Base-by-base conservation (phyloP, 2,329 filamentous ascomycete genomes). In the Fusarium xylarioides region DNA sequence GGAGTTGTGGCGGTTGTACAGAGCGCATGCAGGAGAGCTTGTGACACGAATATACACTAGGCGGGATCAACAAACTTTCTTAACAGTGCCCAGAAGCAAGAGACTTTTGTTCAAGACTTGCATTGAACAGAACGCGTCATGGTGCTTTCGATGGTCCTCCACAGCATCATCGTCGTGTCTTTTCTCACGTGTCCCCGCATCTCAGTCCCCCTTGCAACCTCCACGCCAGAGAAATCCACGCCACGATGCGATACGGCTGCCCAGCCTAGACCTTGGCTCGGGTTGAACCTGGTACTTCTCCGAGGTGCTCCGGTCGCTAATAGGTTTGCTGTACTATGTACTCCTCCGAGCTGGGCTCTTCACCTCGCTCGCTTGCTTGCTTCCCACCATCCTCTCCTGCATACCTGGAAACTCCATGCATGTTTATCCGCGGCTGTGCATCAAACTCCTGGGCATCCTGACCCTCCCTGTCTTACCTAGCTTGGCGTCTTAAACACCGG, bases 111-210 rank as follows among this genome's bases (percentile, higher is more conserved):
- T 66, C 63, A 52, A 65, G 50, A 65, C 56, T 60, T 59, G 42
- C 60, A 54, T 66, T 55, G 34, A 55, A 35, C 54, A 55, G 58
- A 69, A 69, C 64, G 74, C 76, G 76, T 77, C 76, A 77, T 78
- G 66, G 63, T 74, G 63, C 49, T 74, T 64, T 66, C 62, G 59
- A 60, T 54, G 57, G 49, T 58, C 54, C 37, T 69, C 64, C 63
- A 70, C 53, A 75, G 76, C 74, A 77, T 77, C 76, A 75, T 73
- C 62, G 57, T 63, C 54, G 60, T 63, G 49, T 66, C 60, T 68
- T 68, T 64, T 59, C 74, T 78, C 76, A 77, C 74, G 69, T 78
- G 76, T 78, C 76, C 76, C 76, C 76, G 76, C 76, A 78, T 75
- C 76, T 76, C 61, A 68, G 56, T 63, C 61, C 74, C 63, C 63